Evolutionary conservation across 2,329 filamentous ascomycete species (phyloP).

Genomic region (Sporothrix curviconia): DNA sequence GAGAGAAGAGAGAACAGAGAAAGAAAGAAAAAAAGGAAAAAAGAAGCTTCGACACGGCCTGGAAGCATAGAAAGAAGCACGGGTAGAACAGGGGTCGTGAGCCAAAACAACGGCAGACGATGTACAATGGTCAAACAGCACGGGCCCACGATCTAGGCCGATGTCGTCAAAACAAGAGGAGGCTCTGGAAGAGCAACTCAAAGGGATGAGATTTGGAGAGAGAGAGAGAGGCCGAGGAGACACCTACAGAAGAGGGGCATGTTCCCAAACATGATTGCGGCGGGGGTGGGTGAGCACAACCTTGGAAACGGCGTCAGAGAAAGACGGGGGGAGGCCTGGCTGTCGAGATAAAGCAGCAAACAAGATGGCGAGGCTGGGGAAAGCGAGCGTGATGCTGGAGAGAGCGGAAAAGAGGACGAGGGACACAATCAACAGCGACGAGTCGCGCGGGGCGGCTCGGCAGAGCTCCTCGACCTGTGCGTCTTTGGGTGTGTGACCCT

Average conservation of each 20-base stretch:
- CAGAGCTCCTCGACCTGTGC: neutral
- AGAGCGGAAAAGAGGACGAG: neutral
- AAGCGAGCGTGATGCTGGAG: neutral
- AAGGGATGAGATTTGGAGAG: neutral
- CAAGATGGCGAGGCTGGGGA: neutral
- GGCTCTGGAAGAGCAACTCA: neutral
- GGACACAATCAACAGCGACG: too few relatives aligned
- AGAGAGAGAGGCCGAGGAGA: neutral
- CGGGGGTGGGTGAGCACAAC: neutral
- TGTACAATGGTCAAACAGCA: neutral
- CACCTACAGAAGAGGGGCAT: constrained; percentile 36
- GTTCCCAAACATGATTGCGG: constrained; percentile 37
- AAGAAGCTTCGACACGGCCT: constrained; percentile 1
- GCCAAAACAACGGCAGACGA: neutral
- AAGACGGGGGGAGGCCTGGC: neutral
- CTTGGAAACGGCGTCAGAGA: neutral
- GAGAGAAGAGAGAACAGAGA: neutral
- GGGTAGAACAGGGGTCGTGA: neutral
- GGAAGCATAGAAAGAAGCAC: constrained; percentile 6
- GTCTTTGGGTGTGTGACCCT: neutral
- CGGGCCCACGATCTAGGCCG: neutral
- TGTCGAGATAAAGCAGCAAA: neutral
- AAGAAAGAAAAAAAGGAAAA: neutral
- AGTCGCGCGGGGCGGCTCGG: neutral
- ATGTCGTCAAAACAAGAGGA: neutral